These are phyloP conservation scores for Ascochyta rabiei DNA, from an alignment of 2,329 filamentous ascomycete genomes.

Conservation along the genomic window DNA sequence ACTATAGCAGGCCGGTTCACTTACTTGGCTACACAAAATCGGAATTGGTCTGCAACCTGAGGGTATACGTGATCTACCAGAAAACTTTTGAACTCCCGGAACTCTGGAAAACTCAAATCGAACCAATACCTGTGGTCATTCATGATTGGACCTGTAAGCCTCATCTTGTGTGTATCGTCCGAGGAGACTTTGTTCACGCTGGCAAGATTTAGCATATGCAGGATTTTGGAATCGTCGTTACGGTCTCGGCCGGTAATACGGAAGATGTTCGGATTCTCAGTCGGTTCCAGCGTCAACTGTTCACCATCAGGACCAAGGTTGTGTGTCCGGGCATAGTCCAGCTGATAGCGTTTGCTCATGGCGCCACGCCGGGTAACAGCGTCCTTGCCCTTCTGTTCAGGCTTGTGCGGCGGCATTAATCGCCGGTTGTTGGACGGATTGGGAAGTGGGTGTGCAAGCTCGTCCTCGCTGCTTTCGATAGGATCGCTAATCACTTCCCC, in stretches of 20 bases:
- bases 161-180: constrained; percentile 28
- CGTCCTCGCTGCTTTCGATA: constrained; percentile 23
- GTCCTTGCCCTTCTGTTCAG: background rate
- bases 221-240: background rate
- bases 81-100: constrained; percentile 18
- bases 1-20: background rate
- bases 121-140: constrained; percentile 17
- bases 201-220: constrained; percentile 10
- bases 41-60: background rate
- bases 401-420: constrained; percentile 4
- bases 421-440: background rate
- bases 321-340: constrained; percentile 28
- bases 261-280: background rate
- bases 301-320: background rate
- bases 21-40: background rate
- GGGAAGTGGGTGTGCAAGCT: constrained; percentile 18
- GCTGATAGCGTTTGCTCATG: constrained; percentile 13
- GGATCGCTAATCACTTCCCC: background rate
- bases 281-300: constrained; percentile 1
- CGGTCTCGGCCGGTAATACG: background rate
- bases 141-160: constrained; percentile 23
- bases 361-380: background rate
- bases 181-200: constrained; percentile 18
- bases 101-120: constrained; percentile 32
- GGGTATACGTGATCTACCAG: constrained; percentile 1